phyloP scores from a whole-genome alignment of 805 yeast genomes.

The Cyberlindnera meyerae region DNA sequence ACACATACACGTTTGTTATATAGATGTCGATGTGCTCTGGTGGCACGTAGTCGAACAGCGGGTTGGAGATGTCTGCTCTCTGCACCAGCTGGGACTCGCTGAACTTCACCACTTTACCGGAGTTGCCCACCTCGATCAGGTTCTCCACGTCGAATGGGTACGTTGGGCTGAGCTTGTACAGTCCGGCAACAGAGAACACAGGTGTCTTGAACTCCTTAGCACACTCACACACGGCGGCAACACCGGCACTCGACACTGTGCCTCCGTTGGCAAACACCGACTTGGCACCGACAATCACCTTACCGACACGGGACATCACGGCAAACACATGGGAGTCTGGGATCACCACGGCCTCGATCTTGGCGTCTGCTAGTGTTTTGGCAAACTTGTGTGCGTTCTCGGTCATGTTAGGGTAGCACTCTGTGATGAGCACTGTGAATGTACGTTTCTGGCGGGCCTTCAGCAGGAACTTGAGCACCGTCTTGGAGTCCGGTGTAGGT shows the following conservation, averaged over 20 bases:
- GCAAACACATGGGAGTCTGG: constrained; percentile 94
- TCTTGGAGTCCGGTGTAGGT: constrained; percentile 91
- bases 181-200: constrained; percentile 90
- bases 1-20: constrained; percentile 70
- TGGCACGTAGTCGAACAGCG: constrained; percentile 82
- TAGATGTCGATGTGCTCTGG: constrained; percentile 94
- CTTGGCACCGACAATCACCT: constrained; percentile 88
- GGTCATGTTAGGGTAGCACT: constrained; percentile 87
- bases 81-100: constrained; percentile 66
- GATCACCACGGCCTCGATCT: constrained; percentile 83
- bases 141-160: constrained; percentile 81
- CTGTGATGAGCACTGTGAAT: constrained; percentile 89
- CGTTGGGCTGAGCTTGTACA: constrained; percentile 86
- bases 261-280: constrained; percentile 97
- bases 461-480: constrained; percentile 80
- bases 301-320: constrained; percentile 95
- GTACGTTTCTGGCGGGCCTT: constrained; percentile 86
- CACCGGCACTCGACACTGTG: constrained; percentile 84
- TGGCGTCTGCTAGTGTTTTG: constrained; percentile 70
- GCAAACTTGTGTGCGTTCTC: constrained; percentile 74
- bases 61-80: constrained; percentile 77
- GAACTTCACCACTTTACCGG: constrained; percentile 81
- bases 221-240: constrained; percentile 88
- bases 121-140: constrained; percentile 87
- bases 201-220: constrained; percentile 96